A percentile compares a stretch with the other conserved stretches of the same genome.
These are phyloP conservation scores for Ophiostoma piceae DNA, from an alignment of 2,329 filamentous ascomycete species.

Conservation along the genomic window DNA sequence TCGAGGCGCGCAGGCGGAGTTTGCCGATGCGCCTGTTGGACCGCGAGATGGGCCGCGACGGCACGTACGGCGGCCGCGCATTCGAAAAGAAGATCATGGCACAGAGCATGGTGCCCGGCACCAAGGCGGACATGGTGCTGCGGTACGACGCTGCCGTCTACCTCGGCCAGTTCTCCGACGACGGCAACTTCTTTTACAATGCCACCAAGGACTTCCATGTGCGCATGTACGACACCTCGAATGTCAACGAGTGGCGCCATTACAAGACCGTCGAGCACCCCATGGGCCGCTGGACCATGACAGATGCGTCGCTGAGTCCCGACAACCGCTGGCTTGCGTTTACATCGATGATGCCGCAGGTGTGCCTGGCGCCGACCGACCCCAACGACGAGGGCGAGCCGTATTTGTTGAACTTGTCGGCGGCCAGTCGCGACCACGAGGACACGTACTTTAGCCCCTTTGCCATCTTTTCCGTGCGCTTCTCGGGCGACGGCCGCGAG, in stretches of 20 bases:
- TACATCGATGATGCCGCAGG: conserved; percentile 76
- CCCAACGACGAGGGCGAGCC: conserved; percentile 76
- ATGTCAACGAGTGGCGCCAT: conserved; percentile 91
- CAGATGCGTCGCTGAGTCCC: conserved; percentile 83
- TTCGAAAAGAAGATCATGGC: conserved; percentile 61
- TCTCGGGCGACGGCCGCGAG: conserved; percentile 85
- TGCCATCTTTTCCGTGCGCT: conserved; percentile 83
- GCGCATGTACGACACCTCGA: conserved; percentile 95
- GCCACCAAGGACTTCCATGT: conserved; percentile 91
- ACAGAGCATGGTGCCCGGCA: conserved; percentile 70
- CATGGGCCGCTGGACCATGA: conserved; percentile 90
- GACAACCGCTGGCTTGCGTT: conserved; percentile 92
- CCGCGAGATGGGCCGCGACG: conserved; percentile 71
- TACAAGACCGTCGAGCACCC: conserved; percentile 87
- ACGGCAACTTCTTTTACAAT: conserved; percentile 95
- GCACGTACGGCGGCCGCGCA: conserved; percentile 36
- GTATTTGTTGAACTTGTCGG: conserved; percentile 68
- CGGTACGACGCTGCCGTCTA: conserved; percentile 84
- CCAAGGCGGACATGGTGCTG: conserved; percentile 76
- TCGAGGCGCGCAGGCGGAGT: conserved; percentile 34
- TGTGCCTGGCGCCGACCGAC: conserved; percentile 83
- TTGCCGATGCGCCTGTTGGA: conserved; percentile 69
- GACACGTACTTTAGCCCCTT: conserved; percentile 38
- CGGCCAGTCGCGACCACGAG: conserved; percentile 27
- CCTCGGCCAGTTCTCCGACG: conserved; percentile 92